phyloP scores from a whole-genome alignment of 192 early-diverging fungal species.

The Podila epigama region DNA sequence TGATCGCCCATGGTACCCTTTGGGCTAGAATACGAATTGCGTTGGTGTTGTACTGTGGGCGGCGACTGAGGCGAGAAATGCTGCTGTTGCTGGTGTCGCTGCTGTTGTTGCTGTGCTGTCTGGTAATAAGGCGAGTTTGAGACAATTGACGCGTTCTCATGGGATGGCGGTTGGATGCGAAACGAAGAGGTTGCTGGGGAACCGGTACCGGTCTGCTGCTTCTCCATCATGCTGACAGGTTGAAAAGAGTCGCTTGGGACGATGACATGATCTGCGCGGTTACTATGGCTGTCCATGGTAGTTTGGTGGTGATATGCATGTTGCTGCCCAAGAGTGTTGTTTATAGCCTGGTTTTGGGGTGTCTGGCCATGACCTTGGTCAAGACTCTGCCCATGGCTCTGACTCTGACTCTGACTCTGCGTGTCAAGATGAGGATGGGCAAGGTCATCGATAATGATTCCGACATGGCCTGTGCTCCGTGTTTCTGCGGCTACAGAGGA shows the following conservation, averaged over 20 bases:
- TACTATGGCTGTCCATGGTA: not conserved
- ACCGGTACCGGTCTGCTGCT: not conserved
- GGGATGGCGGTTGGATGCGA: not conserved
- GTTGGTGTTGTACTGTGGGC: not conserved
- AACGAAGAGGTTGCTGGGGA: not conserved
- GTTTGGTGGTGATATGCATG: not conserved
- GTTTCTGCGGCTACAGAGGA: not conserved
- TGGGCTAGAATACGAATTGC: not conserved
- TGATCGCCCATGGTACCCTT: not conserved
- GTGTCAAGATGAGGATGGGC: not conserved
- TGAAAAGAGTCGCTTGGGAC: not conserved
- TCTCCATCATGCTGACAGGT: not conserved
- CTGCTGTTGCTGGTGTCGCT: not conserved
- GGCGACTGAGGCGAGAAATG: not conserved
- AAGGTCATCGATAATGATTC: slow-evolving; percentile 36
- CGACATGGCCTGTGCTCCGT: slow-evolving; percentile 35
- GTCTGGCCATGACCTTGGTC: not conserved
- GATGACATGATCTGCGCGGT: not conserved
- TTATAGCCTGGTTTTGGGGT: not conserved
- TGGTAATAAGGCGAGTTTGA: too few species aligned
- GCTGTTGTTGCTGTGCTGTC: not conserved
- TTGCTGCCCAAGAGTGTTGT: too few species aligned
- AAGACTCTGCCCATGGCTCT: not conserved
- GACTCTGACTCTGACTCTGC: not conserved
- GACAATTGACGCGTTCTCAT: too few species aligned